Conservation (phyloP, 2,329 filamentous ascomycete species). For the Byssothecium circinans region DNA sequence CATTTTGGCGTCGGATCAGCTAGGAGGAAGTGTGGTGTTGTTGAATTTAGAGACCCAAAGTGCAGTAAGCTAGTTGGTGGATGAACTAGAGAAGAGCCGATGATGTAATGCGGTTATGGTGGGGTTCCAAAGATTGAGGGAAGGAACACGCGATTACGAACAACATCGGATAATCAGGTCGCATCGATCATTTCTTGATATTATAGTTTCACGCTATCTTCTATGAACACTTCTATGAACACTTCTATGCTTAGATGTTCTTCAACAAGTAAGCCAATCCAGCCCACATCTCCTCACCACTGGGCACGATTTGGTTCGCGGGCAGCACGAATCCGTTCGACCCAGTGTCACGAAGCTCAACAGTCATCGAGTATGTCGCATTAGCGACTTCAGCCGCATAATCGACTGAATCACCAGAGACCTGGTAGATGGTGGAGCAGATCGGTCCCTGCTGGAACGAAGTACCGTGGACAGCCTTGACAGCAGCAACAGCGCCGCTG, state of each 20-base stretch:
- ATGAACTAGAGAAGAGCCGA: neutral
- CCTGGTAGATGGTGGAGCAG: constrained; percentile 64
- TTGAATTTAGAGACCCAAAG: neutral
- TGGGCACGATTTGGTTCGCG: constrained; percentile 52
- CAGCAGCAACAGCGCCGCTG: constrained; percentile 53
- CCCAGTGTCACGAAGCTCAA: constrained; percentile 55
- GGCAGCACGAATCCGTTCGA: constrained; percentile 54
- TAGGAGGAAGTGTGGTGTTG: neutral
- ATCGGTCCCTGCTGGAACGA: constrained; percentile 50
- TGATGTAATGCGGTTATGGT: neutral
- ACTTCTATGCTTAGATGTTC: constrained; percentile 27
- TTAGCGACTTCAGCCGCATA: constrained; percentile 48
- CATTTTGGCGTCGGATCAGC: constrained; percentile 12
- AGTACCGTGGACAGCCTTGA: constrained; percentile 58
- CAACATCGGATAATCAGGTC: too few relatives aligned
- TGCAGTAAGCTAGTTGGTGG: neutral
- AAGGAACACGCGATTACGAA: too few relatives aligned
- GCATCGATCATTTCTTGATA: too few relatives aligned
- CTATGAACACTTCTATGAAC: too few relatives aligned
- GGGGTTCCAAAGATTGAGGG: too few relatives aligned
- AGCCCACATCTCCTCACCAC: constrained; percentile 52
- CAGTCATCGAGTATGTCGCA: constrained; percentile 51
- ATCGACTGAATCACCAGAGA: constrained; percentile 51
- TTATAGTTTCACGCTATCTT: too few relatives aligned
- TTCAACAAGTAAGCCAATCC: constrained; percentile 40